Evolutionary conservation across 371 early-diverging fungal genomes (phyloP).

Genomic region (Mortierella sp.): DNA sequence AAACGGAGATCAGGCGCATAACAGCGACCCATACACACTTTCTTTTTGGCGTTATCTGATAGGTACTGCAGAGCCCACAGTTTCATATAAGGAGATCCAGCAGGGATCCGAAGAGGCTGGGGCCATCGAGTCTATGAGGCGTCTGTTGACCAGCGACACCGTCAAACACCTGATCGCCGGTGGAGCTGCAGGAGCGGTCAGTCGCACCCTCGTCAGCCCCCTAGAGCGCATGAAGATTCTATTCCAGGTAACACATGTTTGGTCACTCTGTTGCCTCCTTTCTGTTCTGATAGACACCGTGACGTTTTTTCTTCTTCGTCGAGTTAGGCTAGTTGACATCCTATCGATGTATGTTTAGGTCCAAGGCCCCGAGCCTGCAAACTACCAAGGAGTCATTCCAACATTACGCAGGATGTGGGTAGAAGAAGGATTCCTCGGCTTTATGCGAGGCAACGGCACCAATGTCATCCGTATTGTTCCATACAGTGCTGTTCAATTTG

Average conservation of each 20-base stretch:
- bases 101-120: not conserved
- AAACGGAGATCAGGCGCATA: not conserved
- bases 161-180: slow-evolving; percentile 90
- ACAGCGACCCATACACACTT: not conserved
- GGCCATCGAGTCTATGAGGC: slow-evolving; percentile 14
- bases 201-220: slow-evolving; percentile 93
- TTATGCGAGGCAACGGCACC: slow-evolving; percentile 94
- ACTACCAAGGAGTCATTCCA: slow-evolving; percentile 78
- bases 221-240: slow-evolving; percentile 94
- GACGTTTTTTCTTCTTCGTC: not conserved
- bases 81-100: not conserved
- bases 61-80: not conserved
- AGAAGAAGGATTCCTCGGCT: slow-evolving; percentile 88
- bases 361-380: slow-evolving; percentile 78
- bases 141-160: slow-evolving; percentile 58
- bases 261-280: not conserved
- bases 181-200: slow-evolving; percentile 93
- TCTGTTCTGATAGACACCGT: not conserved
- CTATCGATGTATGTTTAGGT: slow-evolving; percentile 62
- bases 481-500: slow-evolving; percentile 92
- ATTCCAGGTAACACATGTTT: slow-evolving; percentile 76
- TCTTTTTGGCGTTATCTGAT: no score
- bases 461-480: slow-evolving; percentile 94
- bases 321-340: not conserved
- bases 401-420: slow-evolving; percentile 87